Evolutionary conservation across 2,329 filamentous ascomycete genomes (phyloP), one percentile per base, ranked within the genome.

Genomic region (Ciborinia camelliae): DNA sequence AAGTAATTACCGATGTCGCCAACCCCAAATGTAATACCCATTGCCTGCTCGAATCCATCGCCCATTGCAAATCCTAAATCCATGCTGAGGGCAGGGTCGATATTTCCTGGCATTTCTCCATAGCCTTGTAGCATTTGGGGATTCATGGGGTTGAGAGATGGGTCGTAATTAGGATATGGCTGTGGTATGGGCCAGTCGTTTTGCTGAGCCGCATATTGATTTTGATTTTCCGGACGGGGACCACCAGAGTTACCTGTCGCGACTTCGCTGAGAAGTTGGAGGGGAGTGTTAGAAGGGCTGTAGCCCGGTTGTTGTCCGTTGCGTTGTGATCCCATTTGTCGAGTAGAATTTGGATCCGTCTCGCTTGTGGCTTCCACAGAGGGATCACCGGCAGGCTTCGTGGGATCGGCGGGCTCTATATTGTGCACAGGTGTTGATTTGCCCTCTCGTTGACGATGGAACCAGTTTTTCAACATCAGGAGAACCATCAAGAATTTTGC

Each of bases 401-500:
- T 10, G 15, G 45, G 20, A n/a, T 53, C 54, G 23, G 30, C 10
- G 20, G 43, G 10, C 12, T 63, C 59, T 12, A 26, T n/a, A 20
- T 37, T 39, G 28, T 57, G 41, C 26, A 54, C 26, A 26, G 55
- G 52, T 45, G 55, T 30, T 23, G 54, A 41, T 65, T 72, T 72
- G 20, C 69, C 68, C 60, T 74, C 72, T 63, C 70, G 67, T 64
- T 75, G 74, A 39, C 74, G 70, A 60, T 75, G 69, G 50, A 76
- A 75, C 89, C 89, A 91, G 32, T 81, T 84, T 50, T 85, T 84
- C 32, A 93, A 77, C 86, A 92, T 89, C 58, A 83, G 79, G 12
- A 92, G 77, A 7, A 92, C 86, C 65, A 90, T 81, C 2, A 89
- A 79, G 68, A 92, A 92, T 75, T 91, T 92, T 58, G 82, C 80